Base-by-base conservation (phyloP, 257 asterid genomes). In the Plantago ovata region DNA sequence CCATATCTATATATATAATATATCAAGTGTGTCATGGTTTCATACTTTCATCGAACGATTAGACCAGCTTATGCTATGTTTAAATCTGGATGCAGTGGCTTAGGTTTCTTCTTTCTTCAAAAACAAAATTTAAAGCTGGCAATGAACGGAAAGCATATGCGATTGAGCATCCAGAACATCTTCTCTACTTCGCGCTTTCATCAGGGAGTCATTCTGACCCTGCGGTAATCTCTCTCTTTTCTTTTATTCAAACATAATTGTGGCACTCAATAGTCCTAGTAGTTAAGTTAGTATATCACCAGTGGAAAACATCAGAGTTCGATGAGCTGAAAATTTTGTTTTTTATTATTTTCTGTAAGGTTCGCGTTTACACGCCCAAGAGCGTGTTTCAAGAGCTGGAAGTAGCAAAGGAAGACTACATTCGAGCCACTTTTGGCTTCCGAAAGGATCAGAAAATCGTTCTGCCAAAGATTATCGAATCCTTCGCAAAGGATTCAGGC, bases 201-300 rank as follows among this genome's bases (percentile, higher is more conserved):
- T 79, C 79, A 18, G 91, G 87, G 53, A 79, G 70, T 65, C 84
- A 79, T 57, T 83, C 87, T 5, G 91, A 83, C 71, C 91, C 91
- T 28, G 81, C 77, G 75, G 91, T 83, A 83, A 32, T 45, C 45
- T 50, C 58, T 51, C 2, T 38, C 4, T 1, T 47, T 45, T 22
- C 38, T 49, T 21, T 47, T 19, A 11, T 61, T 54, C 38, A 1
- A 0, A 10, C 1, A 14, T 36, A 54, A 36, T 6, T 43, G 9
- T 54, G 19, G 49, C 16, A 10, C 41, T 61, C 20, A 36, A 49
- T 61, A 19, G 9, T 24, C 3, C 9, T 46, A 38, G 10, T 24
- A 9, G 28, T 58, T 24, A 6, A n/a, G 15, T 44, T 19, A 6
- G 4, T 3, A 28, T 28, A 8, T 28, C 36, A 28, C 7, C 36